Evolutionary conservation across 208 protist genomes (phyloP).

Genomic region (Leishmania tropica): DNA sequence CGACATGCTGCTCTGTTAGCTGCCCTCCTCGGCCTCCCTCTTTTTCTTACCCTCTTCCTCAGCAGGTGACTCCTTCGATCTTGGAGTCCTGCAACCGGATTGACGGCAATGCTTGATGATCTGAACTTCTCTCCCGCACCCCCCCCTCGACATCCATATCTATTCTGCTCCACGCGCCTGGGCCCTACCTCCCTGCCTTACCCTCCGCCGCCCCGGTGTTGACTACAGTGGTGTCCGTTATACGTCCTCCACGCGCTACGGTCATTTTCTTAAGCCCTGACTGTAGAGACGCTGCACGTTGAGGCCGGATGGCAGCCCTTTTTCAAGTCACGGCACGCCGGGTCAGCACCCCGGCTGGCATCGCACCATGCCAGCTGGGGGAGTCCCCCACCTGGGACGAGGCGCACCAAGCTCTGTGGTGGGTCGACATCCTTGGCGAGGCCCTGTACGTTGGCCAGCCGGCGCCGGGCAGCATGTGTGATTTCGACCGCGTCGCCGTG

Average conservation of each 20-base stretch:
- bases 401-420: constrained; percentile 29
- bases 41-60: neutral
- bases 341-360: constrained; percentile 17
- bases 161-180: neutral
- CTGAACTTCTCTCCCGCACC: neutral
- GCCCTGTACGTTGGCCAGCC: constrained; percentile 28
- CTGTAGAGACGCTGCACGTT: neutral
- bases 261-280: neutral
- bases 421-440: constrained; percentile 32
- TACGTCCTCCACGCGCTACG: neutral
- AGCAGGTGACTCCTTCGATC: neutral
- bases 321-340: constrained; percentile 34
- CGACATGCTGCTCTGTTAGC: neutral
- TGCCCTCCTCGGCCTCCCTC: neutral
- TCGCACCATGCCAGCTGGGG: constrained; percentile 8
- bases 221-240: neutral
- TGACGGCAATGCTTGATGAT: neutral
- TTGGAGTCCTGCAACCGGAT: neutral
- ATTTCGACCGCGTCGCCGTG: constrained; percentile 33
- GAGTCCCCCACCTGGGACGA: constrained; percentile 39
- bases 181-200: neutral
- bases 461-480: neutral
- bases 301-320: constrained; percentile 19
- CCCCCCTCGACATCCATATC: neutral
- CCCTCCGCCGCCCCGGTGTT: neutral